These are phyloP conservation scores for Pichia membranifaciens DNA, from an alignment of 805 yeast genomes.

Conservation along the genomic window DNA sequence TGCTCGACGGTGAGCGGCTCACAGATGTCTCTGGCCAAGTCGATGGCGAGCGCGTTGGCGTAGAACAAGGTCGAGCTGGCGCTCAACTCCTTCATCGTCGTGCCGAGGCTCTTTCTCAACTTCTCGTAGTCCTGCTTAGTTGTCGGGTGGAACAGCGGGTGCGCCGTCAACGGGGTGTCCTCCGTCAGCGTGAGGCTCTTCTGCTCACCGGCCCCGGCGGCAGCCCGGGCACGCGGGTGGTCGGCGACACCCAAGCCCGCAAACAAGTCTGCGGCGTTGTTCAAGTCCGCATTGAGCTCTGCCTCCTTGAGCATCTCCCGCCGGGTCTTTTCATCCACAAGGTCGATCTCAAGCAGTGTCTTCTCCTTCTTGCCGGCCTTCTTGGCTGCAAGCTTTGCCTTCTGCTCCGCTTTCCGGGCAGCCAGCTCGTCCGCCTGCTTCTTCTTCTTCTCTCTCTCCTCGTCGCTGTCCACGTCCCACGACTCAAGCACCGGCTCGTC, in stretches of 20 bases:
- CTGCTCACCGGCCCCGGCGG: constrained; percentile 20
- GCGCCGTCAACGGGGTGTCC: constrained; percentile 63
- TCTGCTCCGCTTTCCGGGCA: constrained; percentile 31
- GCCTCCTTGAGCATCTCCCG: constrained; percentile 71
- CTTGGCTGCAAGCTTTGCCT: constrained; percentile 40
- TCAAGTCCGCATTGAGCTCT: constrained; percentile 78
- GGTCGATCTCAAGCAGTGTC: constrained; percentile 52
- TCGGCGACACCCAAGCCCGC: constrained; percentile 62
- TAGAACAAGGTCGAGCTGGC: constrained; percentile 62
- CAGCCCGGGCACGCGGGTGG: constrained; percentile 45
- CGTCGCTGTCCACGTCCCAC: constrained; percentile 84
- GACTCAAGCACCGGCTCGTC: constrained; percentile 80
- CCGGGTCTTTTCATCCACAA: constrained; percentile 68
- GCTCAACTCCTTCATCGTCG: constrained; percentile 55
- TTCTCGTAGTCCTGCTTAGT: constrained; percentile 74
- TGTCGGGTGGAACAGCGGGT: constrained; percentile 81
- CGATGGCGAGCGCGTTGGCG: constrained; percentile 71
- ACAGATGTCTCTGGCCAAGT: constrained; percentile 77
- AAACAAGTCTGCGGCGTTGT: constrained; percentile 88
- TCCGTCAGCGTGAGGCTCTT: constrained; percentile 36
- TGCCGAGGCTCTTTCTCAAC: constrained; percentile 64
- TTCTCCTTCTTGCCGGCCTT: constrained; percentile 36
- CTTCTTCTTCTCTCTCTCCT: constrained; percentile 32
- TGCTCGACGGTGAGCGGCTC: constrained; percentile 78
- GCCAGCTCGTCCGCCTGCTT: constrained; percentile 13